phyloP scores from a whole-genome alignment of 257 asterid species.

The Thymus mandschuricus region DNA sequence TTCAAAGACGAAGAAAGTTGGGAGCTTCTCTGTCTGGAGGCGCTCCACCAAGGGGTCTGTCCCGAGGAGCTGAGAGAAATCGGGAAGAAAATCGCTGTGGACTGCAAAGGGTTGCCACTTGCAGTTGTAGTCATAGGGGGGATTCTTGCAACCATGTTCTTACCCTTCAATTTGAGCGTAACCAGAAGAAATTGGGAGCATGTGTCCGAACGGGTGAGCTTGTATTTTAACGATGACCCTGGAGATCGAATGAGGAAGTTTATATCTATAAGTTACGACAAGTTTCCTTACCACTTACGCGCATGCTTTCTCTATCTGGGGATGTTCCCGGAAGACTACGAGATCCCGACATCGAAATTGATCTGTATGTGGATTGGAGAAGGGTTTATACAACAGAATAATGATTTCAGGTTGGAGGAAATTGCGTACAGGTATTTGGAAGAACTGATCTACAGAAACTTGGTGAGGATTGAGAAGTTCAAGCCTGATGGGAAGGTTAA shows the following conservation, averaged over 20 bases:
- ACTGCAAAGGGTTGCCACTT: background rate
- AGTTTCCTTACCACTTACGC: background rate
- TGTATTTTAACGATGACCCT: background rate
- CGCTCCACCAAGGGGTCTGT: background rate
- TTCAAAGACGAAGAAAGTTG: slow-evolving; percentile 48
- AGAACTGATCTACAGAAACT: background rate
- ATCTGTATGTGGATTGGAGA: background rate
- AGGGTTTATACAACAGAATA: background rate
- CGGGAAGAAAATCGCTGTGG: background rate
- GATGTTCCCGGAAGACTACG: background rate
- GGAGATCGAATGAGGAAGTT: background rate
- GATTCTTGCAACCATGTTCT: background rate
- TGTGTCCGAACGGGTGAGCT: background rate
- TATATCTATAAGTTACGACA: background rate
- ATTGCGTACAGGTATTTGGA: background rate
- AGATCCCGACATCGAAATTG: background rate
- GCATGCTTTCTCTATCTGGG: background rate
- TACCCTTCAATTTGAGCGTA: too few species aligned
- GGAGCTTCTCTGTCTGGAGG: slow-evolving; percentile 27
- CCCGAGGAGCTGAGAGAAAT: background rate
- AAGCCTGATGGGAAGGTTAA: slow-evolving; percentile 6
- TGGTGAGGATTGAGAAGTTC: background rate
- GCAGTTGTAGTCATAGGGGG: background rate
- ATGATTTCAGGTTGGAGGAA: background rate
- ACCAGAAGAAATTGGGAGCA: background rate